These are phyloP conservation scores for Bruguiera gymnorhiza DNA, from an alignment of 345 rosid species.

Conservation along the genomic window DNA sequence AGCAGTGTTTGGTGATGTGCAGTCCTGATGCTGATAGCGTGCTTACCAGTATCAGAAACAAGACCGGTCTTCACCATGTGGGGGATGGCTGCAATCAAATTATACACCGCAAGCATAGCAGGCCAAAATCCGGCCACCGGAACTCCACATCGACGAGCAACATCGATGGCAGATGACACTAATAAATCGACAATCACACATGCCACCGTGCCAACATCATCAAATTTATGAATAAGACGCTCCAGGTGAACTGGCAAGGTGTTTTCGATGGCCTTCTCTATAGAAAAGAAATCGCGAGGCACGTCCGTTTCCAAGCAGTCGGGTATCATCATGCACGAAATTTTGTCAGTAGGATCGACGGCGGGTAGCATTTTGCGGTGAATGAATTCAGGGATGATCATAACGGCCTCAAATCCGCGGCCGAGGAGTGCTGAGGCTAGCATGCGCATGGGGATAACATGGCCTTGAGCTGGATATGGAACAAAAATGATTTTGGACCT, in stretches of 20 bases:
- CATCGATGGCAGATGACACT: constrained; percentile 63
- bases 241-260: constrained; percentile 60
- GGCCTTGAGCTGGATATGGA: constrained; percentile 88
- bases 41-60: constrained; percentile 54
- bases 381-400: constrained; percentile 54
- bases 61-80: constrained; percentile 43
- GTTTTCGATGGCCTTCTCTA: constrained; percentile 60
- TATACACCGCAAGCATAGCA: constrained; percentile 59
- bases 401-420: constrained; percentile 47
- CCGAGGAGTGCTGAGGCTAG: constrained; percentile 44
- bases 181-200: constrained; percentile 68
- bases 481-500: constrained; percentile 48
- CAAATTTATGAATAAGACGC: constrained; percentile 25
- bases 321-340: constrained; percentile 40
- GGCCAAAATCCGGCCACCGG: constrained; percentile 76
- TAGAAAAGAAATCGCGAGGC: constrained; percentile 54
- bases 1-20: too few species aligned
- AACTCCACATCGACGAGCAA: constrained; percentile 50
- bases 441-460: constrained; percentile 69
- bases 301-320: constrained; percentile 37
- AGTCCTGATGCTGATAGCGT: not conserved
- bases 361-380: constrained; percentile 38
- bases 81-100: constrained; percentile 58
- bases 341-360: constrained; percentile 9
- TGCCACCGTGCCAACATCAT: constrained; percentile 33